A percentile compares a stretch with the other conserved stretches of the same genome.
Conservation (phyloP, 306 rosid species). For the Abrus pulchellus region DNA sequence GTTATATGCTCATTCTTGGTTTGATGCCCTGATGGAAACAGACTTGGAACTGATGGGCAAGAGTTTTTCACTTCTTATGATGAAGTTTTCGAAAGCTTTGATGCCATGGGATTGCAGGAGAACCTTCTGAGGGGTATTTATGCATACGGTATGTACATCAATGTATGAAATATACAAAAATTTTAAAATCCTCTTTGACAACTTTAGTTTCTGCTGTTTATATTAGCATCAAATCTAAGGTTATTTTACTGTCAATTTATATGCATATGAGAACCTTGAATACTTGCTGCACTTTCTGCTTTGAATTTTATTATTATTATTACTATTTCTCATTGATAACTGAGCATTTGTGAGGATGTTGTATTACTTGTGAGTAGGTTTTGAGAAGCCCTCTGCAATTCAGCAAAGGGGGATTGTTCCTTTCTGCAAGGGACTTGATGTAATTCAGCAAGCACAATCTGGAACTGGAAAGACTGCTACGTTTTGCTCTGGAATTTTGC, state of each 20-base stretch:
- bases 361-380: constrained; percentile 55
- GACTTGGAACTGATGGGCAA: constrained; percentile 68
- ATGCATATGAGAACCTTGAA: not conserved
- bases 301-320: not conserved
- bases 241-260: not conserved
- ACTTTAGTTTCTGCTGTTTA: not conserved
- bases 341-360: constrained; percentile 18
- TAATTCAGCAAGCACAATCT: constrained; percentile 64
- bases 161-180: constrained; percentile 2
- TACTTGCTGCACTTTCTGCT: not conserved
- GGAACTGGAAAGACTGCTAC: constrained; percentile 87
- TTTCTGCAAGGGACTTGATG: constrained; percentile 69
- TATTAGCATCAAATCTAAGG: not conserved
- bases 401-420: constrained; percentile 89
- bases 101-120: constrained; percentile 62
- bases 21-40: constrained; percentile 49
- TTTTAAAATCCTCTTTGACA: not conserved
- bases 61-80: constrained; percentile 76
- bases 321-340: not conserved
- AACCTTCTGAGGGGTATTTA: constrained; percentile 80
- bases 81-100: constrained; percentile 67
- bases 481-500: constrained; percentile 81
- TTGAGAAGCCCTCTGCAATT: constrained; percentile 88
- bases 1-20: constrained; percentile 32
- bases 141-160: constrained; percentile 67